A percentile compares a stretch with the other conserved stretches of the same genome.
Conservation (phyloP, 345 rosid genomes). For the Fremontodendron californicum region DNA sequence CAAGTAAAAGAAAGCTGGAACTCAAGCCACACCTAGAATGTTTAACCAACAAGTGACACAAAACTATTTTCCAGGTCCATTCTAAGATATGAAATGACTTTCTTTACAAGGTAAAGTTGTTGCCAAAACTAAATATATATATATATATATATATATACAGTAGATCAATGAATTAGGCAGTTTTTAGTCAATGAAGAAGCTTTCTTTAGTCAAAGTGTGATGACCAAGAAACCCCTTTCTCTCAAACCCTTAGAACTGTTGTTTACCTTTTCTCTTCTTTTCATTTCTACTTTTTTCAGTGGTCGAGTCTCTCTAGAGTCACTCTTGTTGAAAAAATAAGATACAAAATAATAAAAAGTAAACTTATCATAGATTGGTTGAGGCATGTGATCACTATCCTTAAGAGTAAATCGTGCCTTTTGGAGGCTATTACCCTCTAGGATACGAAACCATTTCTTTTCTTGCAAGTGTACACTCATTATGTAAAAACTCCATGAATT, state of each 20-base stretch:
- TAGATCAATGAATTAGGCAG: background rate
- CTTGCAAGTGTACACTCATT: no score
- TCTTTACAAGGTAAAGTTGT: conserved; percentile 10
- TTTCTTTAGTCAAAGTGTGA: conserved; percentile 3
- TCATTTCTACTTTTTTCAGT: conserved; percentile 12
- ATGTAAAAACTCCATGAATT: no score
- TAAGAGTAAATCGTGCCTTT: no score
- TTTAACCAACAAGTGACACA: background rate
- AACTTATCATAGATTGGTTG: no score
- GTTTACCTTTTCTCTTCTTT: conserved; percentile 21
- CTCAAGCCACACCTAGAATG: background rate
- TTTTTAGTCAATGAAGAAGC: conserved; percentile 10
- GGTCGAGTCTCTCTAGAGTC: no score
- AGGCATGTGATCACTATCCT: no score
- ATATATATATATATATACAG: no score
- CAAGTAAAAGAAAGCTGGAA: background rate
- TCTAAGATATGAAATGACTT: conserved; percentile 5
- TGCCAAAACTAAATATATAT: conserved; percentile 4
- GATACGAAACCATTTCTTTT: no score
- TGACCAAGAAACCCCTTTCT: conserved; percentile 20
- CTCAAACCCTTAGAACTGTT: conserved; percentile 6
- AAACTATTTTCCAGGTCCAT: background rate
- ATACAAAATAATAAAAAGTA: no score
- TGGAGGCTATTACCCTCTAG: no score
- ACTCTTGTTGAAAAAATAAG: background rate